These are phyloP conservation scores for Novymonas esmeraldas DNA, from an alignment of 208 protist genomes.

Conservation along the genomic window DNA sequence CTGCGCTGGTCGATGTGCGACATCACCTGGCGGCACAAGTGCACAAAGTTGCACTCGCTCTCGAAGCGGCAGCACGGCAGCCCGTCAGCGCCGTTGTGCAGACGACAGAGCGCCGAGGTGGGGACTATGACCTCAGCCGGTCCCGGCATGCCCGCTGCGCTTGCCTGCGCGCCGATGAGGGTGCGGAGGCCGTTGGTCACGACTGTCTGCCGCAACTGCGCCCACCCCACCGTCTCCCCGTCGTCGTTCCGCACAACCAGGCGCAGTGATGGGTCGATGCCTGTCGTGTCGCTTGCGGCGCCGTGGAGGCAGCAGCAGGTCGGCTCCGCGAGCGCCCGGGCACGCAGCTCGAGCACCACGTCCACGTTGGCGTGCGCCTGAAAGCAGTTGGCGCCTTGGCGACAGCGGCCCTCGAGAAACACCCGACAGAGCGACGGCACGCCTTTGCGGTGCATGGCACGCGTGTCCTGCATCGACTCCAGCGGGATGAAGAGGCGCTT, in stretches of 20 bases:
- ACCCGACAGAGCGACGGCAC: slow-evolving; percentile 84
- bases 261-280: slow-evolving; percentile 22
- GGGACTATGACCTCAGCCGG: slow-evolving; percentile 52
- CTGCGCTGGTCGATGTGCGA: slow-evolving; percentile 14
- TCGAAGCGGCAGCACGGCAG: slow-evolving; percentile 79
- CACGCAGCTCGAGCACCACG: slow-evolving; percentile 53
- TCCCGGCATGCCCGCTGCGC: slow-evolving; percentile 10
- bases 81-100: slow-evolving; percentile 53
- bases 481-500: slow-evolving; percentile 73
- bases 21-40: slow-evolving; percentile 67
- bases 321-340: slow-evolving; percentile 62
- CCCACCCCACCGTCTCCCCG: slow-evolving; percentile 27
- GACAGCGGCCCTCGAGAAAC: slow-evolving; percentile 77
- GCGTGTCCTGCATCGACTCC: slow-evolving; percentile 65
- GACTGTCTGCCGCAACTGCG: slow-evolving; percentile 32
- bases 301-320: slow-evolving; percentile 75
- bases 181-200: slow-evolving; percentile 65
- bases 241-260: slow-evolving; percentile 39
- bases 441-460: slow-evolving; percentile 74
- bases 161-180: slow-evolving; percentile 40
- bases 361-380: slow-evolving; percentile 75
- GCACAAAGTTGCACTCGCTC: slow-evolving; percentile 84
- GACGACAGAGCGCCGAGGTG: slow-evolving; percentile 64
- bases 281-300: slow-evolving; percentile 33
- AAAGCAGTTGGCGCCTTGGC: slow-evolving; percentile 72